Percentiles rank a stretch among this genome's conserved stretches.
These are phyloP conservation scores for Pleurostoma richardsiae DNA, from an alignment of 2,329 filamentous ascomycete species.

Conservation along the genomic window DNA sequence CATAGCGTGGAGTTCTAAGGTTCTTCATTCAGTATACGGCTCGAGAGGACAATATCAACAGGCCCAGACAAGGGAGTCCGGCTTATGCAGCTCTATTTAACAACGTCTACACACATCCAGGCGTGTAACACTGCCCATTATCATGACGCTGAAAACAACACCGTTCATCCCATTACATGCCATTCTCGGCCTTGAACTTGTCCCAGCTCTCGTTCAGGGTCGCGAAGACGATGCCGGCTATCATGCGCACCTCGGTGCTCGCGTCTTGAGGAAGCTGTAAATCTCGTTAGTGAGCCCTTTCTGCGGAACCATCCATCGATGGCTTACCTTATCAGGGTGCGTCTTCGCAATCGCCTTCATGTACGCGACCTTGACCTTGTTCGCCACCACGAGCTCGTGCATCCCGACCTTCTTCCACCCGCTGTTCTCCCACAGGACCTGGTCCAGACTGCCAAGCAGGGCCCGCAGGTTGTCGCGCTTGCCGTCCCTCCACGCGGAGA, in stretches of 20 bases:
- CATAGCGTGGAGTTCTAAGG: too few species aligned
- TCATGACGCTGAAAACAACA: too few species aligned
- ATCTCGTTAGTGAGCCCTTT: too few species aligned
- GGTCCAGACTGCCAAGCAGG: conserved; percentile 78
- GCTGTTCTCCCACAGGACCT: conserved; percentile 83
- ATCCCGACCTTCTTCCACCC: conserved; percentile 97
- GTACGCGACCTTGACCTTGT: conserved; percentile 94
- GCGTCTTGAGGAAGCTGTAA: conserved; percentile 58
- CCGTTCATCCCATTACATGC: conserved; percentile 35
- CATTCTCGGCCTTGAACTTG: conserved; percentile 66
- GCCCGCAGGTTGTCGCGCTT: conserved; percentile 92
- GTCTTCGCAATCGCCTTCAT: conserved; percentile 99
- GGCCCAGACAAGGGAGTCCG: too few species aligned
- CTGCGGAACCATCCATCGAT: too few species aligned
- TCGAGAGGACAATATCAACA: too few species aligned
- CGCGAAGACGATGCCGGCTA: conserved; percentile 61
- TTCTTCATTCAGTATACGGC: too few species aligned
- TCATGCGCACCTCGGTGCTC: conserved; percentile 59
- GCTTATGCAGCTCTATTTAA: too few species aligned
- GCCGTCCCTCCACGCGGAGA: conserved; percentile 79
- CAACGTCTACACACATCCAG: too few species aligned
- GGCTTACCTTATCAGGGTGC: conserved; percentile 92
- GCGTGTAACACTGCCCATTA: too few species aligned
- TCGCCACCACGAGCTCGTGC: conserved; percentile 86
- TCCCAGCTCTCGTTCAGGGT: conserved; percentile 70